Evolutionary conservation across 2,329 filamentous ascomycete genomes (phyloP), one percentile per base, ranked within the genome.

Genomic region (Pseudodiploospora longispora): DNA sequence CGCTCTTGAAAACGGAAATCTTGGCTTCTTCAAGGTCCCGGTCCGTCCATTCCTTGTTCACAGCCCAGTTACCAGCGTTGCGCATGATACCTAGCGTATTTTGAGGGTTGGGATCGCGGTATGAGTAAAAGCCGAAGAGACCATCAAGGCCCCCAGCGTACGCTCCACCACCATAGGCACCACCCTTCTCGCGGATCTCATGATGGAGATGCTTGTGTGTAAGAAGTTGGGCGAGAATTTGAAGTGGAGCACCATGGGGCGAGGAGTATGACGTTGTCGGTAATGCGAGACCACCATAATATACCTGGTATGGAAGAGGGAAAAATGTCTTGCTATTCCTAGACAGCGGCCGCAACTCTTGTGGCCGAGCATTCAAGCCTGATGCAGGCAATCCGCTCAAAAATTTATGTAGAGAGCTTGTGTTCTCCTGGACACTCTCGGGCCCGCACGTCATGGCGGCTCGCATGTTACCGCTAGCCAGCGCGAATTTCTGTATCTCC

Each of bases 121-220:
- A 98, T 37, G 87, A 91, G 68, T 95, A 96, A 69, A 96, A 94
- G 10, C 88, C 88, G 55, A 98, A 97, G 1, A 95, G 64, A 27
- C 90, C 91, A 53, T 87, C 84, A 6, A 95, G 69, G 0, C 85
- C 79, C 27, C 82, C 81, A 37, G 85, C 83, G 61, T 88, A 91
- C 1, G 93, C 91, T 10, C 90, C 89, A 27, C 88, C 93, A 37
- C 93, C 93, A 55, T 98, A 98, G 0, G 93, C 93, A 33, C 93
- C 93, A 30, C 93, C 93, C 66, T 97, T 97, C 61, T 98, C 93
- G 44, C 93, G 86, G 52, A 98, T 96, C 65, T 97, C 93, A 54
- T 95, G 91, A 61, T 98, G 93, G 29, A 98, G 74, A 59, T 96
- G 87, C 65, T 95, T 96, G 69, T 98, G 91, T 0, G 91, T 97